These are phyloP conservation scores for Crithidia brevicula DNA, from an alignment of 208 protist species.

Conservation along the genomic window DNA sequence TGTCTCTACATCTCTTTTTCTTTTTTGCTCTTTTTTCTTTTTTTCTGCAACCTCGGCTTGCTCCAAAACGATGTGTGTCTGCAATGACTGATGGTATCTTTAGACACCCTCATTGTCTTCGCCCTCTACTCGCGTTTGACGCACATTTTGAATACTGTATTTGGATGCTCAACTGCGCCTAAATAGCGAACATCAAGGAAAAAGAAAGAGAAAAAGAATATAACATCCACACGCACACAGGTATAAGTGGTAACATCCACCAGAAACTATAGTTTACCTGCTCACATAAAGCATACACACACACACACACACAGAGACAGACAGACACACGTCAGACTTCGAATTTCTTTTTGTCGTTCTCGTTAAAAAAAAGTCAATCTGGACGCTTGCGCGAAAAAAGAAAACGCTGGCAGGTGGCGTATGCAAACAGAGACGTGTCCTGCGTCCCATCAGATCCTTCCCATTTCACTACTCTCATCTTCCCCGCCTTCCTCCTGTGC, in stretches of 20 bases:
- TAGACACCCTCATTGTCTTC: too few species aligned
- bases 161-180: too few species aligned
- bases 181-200: too few species aligned
- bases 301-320: conserved; percentile 1
- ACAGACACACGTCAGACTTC: neutral
- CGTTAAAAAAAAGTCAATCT: neutral
- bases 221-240: too few species aligned
- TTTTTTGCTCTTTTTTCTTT: conserved; percentile 2
- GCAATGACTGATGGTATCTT: too few species aligned
- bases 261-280: too few species aligned
- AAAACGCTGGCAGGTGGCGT: neutral
- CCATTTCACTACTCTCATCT: neutral
- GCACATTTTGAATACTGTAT: too few species aligned
- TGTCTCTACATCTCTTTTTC: neutral
- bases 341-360: neutral
- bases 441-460: neutral
- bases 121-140: too few species aligned
- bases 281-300: neutral
- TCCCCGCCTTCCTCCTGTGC: neutral
- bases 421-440: neutral
- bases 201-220: too few species aligned
- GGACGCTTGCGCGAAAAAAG: too few species aligned
- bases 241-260: too few species aligned
- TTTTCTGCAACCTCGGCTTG: neutral
- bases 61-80: neutral